Conservation (phyloP, 192 early-diverging fungal species). For the Rhizoclosmatium sp. region DNA sequence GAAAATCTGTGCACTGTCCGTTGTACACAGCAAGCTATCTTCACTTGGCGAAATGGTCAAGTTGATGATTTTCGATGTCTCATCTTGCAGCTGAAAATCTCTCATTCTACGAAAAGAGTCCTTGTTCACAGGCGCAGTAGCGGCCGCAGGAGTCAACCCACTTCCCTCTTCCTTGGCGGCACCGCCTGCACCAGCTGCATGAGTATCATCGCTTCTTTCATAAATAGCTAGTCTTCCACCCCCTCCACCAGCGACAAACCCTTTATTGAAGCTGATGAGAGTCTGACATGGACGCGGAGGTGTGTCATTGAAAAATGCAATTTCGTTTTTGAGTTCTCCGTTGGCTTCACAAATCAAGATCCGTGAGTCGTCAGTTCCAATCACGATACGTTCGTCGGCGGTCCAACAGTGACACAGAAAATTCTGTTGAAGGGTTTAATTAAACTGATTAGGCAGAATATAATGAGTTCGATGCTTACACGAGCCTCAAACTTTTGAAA, state of each 20-base stretch:
- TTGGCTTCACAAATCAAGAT: conserved; percentile 60
- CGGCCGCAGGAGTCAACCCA: not conserved
- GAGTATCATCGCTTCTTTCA: conserved; percentile 50
- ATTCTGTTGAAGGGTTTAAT: conserved; percentile 43
- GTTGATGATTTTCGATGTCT: conserved; percentile 44
- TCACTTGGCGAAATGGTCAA: conserved; percentile 61
- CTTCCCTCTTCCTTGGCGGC: conserved; percentile 2
- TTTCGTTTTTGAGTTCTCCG: conserved; percentile 61
- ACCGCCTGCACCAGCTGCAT: conserved; percentile 17
- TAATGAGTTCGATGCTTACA: conserved; percentile 38
- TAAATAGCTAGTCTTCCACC: conserved; percentile 52
- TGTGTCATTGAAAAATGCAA: conserved; percentile 29
- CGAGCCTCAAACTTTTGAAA: conserved; percentile 56
- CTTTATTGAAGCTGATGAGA: conserved; percentile 51
- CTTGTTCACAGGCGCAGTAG: conserved; percentile 10
- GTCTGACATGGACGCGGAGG: conserved; percentile 34
- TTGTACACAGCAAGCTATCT: conserved; percentile 54
- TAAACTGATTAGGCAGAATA: not conserved
- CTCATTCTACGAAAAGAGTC: conserved; percentile 55
- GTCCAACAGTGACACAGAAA: conserved; percentile 61
- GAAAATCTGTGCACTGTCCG: conserved; percentile 56
- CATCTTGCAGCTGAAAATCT: conserved; percentile 51
- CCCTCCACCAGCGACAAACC: conserved; percentile 53
- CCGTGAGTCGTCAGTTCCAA: conserved; percentile 60
- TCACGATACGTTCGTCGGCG: conserved; percentile 54